A percentile compares a stretch with the other conserved stretches of the same genome.
phyloP scores from a whole-genome alignment of 176 grass and related monocot genomes.

The Phoenix dactylifera region DNA sequence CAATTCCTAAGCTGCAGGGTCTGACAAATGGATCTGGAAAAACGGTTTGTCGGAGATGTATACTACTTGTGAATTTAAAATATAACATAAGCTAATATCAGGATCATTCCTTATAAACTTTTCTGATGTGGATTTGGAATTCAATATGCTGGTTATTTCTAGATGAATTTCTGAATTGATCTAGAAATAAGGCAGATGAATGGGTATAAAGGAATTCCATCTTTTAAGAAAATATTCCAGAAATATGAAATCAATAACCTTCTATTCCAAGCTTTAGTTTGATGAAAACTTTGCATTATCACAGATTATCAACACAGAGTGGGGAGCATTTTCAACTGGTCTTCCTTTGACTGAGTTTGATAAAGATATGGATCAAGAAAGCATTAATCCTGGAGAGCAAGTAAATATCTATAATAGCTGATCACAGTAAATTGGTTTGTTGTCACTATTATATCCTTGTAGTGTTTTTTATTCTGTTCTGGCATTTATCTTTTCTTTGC shows the following conservation, averaged over 20 bases:
- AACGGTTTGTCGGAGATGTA: conserved; percentile 21
- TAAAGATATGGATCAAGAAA: conserved; percentile 48
- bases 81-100: too few species aligned
- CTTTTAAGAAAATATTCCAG: too few species aligned
- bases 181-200: too few species aligned
- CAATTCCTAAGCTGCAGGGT: conserved; percentile 43
- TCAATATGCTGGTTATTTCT: too few species aligned
- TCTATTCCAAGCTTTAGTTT: conserved; percentile 18
- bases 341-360: conserved; percentile 73
- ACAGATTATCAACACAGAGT: conserved; percentile 60
- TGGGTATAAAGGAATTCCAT: too few species aligned
- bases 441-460: neutral
- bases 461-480: neutral
- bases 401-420: conserved; percentile 5
- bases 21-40: conserved; percentile 35
- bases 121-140: too few species aligned
- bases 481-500: neutral
- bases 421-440: neutral
- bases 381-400: conserved; percentile 67
- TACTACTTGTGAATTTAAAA: too few species aligned
- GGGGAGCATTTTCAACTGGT: conserved; percentile 56
- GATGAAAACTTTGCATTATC: neutral
- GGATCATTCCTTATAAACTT: too few species aligned
- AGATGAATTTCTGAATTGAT: too few species aligned
- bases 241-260: neutral